Percentiles rank a stretch among this genome's conserved stretches.
Evolutionary conservation across 257 asterid species (phyloP).

Genomic region (Apocynum venetum): DNA sequence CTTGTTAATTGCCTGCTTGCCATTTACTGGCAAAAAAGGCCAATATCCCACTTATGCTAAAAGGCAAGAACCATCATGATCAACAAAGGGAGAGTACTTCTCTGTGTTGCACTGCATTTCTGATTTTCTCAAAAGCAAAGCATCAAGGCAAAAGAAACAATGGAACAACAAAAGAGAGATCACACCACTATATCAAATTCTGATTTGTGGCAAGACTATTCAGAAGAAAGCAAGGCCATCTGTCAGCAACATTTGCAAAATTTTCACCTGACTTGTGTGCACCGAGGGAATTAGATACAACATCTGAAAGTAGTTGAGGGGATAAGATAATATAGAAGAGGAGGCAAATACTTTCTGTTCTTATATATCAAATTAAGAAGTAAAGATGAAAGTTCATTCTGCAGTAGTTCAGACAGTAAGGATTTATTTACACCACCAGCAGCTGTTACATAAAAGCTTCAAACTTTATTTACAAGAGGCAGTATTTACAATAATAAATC

Average conservation of each 20-base stretch:
- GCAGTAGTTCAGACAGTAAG: background rate
- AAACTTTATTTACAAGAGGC: conserved; percentile 6
- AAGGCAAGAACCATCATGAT: background rate
- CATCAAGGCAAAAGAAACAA: background rate
- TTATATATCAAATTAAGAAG: background rate
- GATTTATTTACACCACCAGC: conserved; percentile 7
- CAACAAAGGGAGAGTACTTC: background rate
- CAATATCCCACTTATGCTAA: background rate
- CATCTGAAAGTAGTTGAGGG: background rate
- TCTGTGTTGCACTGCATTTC: background rate
- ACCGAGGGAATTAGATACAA: background rate
- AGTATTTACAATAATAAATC: conserved; percentile 5
- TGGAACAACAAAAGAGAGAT: background rate
- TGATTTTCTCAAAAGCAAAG: background rate
- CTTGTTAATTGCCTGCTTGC: background rate
- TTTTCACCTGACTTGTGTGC: background rate
- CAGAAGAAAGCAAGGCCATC: background rate
- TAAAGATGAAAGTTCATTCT: background rate
- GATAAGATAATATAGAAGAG: background rate
- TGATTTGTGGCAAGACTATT: background rate
- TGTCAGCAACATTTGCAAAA: background rate
- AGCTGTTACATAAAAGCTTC: background rate
- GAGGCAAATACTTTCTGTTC: background rate
- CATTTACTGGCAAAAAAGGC: background rate
- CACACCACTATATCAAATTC: background rate